Percentiles rank a stretch among this genome's conserved stretches.
These are phyloP conservation scores for Alternaria sp. DNA, from an alignment of 2,329 filamentous ascomycete genomes.

Conservation along the genomic window DNA sequence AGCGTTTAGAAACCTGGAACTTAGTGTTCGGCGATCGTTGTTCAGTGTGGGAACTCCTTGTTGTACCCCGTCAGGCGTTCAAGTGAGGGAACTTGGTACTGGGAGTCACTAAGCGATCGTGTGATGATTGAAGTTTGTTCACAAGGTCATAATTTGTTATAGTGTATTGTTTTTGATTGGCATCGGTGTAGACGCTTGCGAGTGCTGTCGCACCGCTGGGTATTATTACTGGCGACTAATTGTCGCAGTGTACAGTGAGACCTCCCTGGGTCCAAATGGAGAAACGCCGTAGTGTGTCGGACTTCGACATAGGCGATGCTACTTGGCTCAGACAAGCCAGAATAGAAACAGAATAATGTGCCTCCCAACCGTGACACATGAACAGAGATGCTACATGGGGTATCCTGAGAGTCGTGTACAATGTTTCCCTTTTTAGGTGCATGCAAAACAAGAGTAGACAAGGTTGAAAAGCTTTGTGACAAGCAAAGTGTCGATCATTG, in stretches of 20 bases:
- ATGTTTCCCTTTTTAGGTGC: conserved; percentile 16
- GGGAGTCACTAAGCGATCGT: background rate
- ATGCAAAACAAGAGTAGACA: conserved; percentile 11
- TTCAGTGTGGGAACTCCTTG: background rate
- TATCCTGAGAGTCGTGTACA: conserved; percentile 20
- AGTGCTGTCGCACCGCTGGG: conserved; percentile 17
- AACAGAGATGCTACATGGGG: conserved; percentile 19
- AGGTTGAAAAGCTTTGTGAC: conserved; percentile 12
- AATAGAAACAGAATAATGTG: conserved; percentile 6
- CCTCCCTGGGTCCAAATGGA: background rate
- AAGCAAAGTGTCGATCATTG: conserved; percentile 15
- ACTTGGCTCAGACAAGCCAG: background rate
- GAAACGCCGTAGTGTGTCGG: conserved; percentile 11
- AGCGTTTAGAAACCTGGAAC: background rate
- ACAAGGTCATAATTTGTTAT: background rate
- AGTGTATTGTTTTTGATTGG: background rate
- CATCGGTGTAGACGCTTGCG: conserved; percentile 1
- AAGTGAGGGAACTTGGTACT: background rate
- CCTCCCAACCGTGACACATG: background rate
- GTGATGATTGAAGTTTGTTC: background rate
- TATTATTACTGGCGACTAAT: conserved; percentile 15
- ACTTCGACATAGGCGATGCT: conserved; percentile 8
- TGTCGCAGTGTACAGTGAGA: conserved; percentile 11
- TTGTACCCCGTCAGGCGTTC: background rate
- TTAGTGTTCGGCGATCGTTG: conserved; percentile 9